Base-by-base conservation (phyloP, 2,329 filamentous ascomycete species). In the Thermomyces lanuginosus region DNA sequence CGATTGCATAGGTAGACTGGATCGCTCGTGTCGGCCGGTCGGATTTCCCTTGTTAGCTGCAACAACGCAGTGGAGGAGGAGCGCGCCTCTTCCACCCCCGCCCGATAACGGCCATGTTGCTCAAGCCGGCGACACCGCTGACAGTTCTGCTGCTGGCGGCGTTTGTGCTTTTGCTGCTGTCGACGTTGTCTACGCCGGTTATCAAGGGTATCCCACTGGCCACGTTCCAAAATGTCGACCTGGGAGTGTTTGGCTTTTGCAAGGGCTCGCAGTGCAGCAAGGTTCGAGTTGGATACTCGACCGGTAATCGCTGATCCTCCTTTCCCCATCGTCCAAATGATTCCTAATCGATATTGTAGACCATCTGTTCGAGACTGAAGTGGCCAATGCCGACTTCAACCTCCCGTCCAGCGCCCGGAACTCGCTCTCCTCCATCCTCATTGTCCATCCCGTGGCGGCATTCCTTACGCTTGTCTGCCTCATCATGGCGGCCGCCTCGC, bases 241-340 rank as follows among this genome's bases (percentile, higher is more conserved):
- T 91, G 61, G 89, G 89, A 25, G 84, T 95, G 25, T 86, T 95
- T 59, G 89, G 89, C 14, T 92, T 72, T 44, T 98, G 89, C 55
- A 64, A 71, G 37, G 60, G 56, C 20, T 51, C 49, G 35, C 45
- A 55, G 32, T 95, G 89, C 54, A 79, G 69, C 43, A 60, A 62
- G 21, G 70, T 86, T 37, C 69, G 76, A 47, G 69, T 98, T 42
- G 89, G 86, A 48, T 98, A 95, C 55, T 72, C 77, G 46, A 76
- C 75, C 39, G 68, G 83, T 92, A 61, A 42, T 74, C 21, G 11
- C 9, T 5, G 64, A 21, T 29, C 28, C 30, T 32, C 34, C 32
- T 31, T 28, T 24, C 12, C 10, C 15, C 24, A 17, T 9, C 6
- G 13, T 5, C 17, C 9, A 9, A 9, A 7, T 12, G 16, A 8